Evolutionary conservation across 2,329 filamentous ascomycete genomes (phyloP), one percentile per base, ranked within the genome.

Genomic region (Neonectria sp.): DNA sequence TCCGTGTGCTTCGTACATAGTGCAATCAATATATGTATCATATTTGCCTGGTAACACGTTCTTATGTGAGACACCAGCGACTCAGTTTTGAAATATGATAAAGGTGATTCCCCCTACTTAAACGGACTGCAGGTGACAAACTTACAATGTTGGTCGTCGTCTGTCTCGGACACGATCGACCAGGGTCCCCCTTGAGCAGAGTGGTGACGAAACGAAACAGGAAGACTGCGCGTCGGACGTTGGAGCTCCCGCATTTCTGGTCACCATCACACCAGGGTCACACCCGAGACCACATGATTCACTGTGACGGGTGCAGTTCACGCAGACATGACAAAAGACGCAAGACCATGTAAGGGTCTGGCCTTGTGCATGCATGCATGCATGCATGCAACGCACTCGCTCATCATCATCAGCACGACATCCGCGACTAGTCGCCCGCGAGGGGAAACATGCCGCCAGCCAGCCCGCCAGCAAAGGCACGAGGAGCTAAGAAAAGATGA

Each of bases 191-290:
- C 70, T 68, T 61, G 68, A n/a, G 3, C 17, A 45, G n/a, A 21
- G n/a, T 45, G n/a, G 21, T 27, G 24, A 61, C 63, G 69, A 75
- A 75, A 75, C 73, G 49, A 72, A 75, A 72, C 71, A 68, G 71
- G 71, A 68, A 73, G 51, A 46, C 68, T 64, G 60, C 53, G 63
- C 63, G 55, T 43, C 46, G 65, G 31, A 52, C 48, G 48, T 61
- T 67, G 48, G 68, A 15, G 17, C 48, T 31, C 27, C 31, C 27
- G 48, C 49, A 52, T 52, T n/a, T 35, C 29, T 35, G 9, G 11
- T 35, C 31, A 33, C 33, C 31, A 35, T 46, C 27, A 29, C 29
- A 55, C n/a, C 40, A 55, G 21, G 31, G 40, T 31, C 43, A 25
- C 43, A 35, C 60, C 40, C 37, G 6, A 40, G 37, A 40, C 37